Evolutionary conservation across 2,329 filamentous ascomycete species (phyloP).

Genomic region (Monilinia vaccinii-corymbosi): DNA sequence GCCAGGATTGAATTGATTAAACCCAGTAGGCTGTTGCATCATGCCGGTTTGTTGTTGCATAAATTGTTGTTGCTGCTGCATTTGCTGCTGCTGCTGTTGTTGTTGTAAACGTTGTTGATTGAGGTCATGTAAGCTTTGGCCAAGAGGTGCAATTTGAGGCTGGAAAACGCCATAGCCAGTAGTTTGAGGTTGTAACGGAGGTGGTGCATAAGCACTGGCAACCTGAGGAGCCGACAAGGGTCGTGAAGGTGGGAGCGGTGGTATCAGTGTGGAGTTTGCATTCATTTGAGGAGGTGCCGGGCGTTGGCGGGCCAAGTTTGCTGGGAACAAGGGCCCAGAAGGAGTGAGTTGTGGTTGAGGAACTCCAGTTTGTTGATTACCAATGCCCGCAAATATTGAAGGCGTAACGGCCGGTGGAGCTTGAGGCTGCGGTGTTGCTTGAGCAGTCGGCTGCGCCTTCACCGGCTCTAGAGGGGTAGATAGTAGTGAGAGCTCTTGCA

Average conservation of each 20-base stretch:
- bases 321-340: constrained; percentile 17
- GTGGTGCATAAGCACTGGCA: constrained; percentile 61
- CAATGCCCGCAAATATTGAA: constrained; percentile 45
- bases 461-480: constrained; percentile 49
- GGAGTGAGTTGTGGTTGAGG: constrained; percentile 21
- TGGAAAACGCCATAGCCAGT: constrained; percentile 53
- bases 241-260: constrained; percentile 67
- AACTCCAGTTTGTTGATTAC: constrained; percentile 40
- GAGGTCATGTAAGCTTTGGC: constrained; percentile 69
- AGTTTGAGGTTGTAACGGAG: constrained; percentile 73
- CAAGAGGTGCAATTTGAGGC: constrained; percentile 57
- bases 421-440: constrained; percentile 21
- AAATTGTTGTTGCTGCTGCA: constrained; percentile 52
- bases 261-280: constrained; percentile 50
- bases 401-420: constrained; percentile 44
- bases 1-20: constrained; percentile 30
- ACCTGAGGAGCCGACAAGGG: constrained; percentile 84
- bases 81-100: constrained; percentile 46
- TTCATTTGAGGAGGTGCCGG: constrained; percentile 60
- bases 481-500: constrained; percentile 59
- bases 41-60: constrained; percentile 33
- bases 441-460: constrained; percentile 28
- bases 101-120: constrained; percentile 39
- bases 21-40: constrained; percentile 32
- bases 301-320: constrained; percentile 52